phyloP scores from a whole-genome alignment of 495 filamentous ascomycete genomes.

The Apiosordaria backusii region DNA sequence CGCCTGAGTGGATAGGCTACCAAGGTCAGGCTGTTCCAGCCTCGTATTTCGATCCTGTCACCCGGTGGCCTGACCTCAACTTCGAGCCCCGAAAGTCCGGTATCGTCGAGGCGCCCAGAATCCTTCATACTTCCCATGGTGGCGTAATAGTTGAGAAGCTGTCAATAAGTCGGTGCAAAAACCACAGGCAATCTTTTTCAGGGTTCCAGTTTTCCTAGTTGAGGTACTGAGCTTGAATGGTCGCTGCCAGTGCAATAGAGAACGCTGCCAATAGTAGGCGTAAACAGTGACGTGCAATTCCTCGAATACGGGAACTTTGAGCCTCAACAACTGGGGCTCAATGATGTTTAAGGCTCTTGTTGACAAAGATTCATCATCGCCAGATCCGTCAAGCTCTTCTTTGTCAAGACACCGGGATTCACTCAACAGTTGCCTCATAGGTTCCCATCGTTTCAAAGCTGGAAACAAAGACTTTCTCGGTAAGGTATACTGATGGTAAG shows the following conservation, averaged over 20 bases:
- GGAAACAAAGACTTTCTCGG: background rate
- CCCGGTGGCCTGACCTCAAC: background rate
- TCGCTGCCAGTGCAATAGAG: no score
- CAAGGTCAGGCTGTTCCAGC: background rate
- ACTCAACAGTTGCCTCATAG: background rate
- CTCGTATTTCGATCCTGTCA: background rate
- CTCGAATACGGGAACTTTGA: no score
- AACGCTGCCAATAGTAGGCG: no score
- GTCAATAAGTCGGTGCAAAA: no score
- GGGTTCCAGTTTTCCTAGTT: no score
- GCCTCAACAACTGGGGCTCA: no score
- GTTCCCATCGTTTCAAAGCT: background rate
- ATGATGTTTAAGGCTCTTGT: background rate
- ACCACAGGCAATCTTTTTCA: no score
- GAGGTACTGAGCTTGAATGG: no score
- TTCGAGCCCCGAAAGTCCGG: background rate
- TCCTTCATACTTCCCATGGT: background rate
- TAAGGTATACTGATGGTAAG: no score
- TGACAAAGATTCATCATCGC: background rate
- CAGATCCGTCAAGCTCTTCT: background rate
- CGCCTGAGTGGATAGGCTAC: background rate
- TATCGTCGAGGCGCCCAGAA: background rate
- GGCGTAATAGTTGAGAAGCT: no score
- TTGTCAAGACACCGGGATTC: background rate
- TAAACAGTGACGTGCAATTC: no score